phyloP scores from a whole-genome alignment of 257 asterid species.

The Jasminum sambac region DNA sequence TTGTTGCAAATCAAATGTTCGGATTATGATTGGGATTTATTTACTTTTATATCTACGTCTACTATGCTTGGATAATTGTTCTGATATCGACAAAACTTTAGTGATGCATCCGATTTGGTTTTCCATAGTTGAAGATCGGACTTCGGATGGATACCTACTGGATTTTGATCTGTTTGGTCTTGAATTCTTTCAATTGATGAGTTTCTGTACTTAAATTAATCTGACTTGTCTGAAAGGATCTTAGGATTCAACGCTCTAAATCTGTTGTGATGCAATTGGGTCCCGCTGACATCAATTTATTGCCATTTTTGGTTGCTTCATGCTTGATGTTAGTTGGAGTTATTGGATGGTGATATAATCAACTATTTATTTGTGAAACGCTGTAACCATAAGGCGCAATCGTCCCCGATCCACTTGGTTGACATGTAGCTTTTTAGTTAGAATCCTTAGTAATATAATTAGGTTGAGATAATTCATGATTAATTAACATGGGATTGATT shows the following conservation, averaged over 20 bases:
- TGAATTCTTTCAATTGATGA: background rate
- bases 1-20: background rate
- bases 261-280: background rate
- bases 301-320: background rate
- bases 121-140: background rate
- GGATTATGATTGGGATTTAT: background rate
- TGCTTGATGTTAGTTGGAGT: background rate
- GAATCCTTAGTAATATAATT: background rate
- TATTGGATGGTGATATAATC: background rate
- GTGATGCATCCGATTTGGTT: background rate
- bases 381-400: background rate
- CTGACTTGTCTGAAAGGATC: background rate
- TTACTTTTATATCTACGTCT: background rate
- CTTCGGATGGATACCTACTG: background rate
- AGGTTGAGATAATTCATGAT: background rate
- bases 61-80: background rate
- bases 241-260: background rate
- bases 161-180: background rate
- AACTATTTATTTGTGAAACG: background rate
- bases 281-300: background rate
- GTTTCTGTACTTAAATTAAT: background rate
- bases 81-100: background rate
- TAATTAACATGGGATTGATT: background rate
- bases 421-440: background rate
- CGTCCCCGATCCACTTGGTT: background rate